These are phyloP conservation scores for Pseudogymnoascus sp. DNA, from an alignment of 2,329 filamentous ascomycete genomes.

Conservation along the genomic window DNA sequence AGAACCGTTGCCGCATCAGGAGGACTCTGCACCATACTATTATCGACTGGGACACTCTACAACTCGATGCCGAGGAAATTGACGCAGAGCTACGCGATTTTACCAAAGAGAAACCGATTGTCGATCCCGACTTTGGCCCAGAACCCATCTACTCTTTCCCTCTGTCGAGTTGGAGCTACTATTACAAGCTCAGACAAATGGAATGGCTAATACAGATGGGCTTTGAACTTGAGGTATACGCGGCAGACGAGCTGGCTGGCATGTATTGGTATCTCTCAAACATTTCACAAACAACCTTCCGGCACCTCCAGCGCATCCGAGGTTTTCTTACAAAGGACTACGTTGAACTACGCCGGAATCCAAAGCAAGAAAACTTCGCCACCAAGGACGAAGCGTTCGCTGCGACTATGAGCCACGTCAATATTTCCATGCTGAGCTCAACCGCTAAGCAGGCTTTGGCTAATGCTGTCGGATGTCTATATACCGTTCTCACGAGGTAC, in stretches of 20 bases:
- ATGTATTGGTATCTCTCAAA: constrained; percentile 91
- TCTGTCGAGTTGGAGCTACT: constrained; percentile 79
- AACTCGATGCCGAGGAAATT: constrained; percentile 70
- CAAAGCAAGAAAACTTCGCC: constrained; percentile 12
- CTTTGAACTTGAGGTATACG: constrained; percentile 88
- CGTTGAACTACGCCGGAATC: constrained; percentile 12
- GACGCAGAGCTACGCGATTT: constrained; percentile 58
- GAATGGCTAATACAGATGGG: constrained; percentile 83
- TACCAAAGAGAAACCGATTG: constrained; percentile 51
- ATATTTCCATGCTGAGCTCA: constrained; percentile 55
- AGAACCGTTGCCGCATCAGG: constrained; percentile 85
- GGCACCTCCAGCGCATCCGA: constrained; percentile 64
- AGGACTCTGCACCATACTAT: constrained; percentile 81
- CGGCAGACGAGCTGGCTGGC: constrained; percentile 69
- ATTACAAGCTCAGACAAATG: constrained; percentile 84
- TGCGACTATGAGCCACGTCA: constrained; percentile 46
- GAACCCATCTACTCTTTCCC: constrained; percentile 59
- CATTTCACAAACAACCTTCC: constrained; percentile 53
- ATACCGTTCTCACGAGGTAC: constrained; percentile 38
- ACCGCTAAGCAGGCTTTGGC: constrained; percentile 50
- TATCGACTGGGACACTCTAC: constrained; percentile 73
- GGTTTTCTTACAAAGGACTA: constrained; percentile 44
- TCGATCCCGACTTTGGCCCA: constrained; percentile 38
- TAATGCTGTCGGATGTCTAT: constrained; percentile 42
- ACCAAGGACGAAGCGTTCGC: constrained; percentile 36